These are phyloP conservation scores for Fusarium devonianum DNA, from an alignment of 2,329 filamentous ascomycete species.

Conservation along the genomic window DNA sequence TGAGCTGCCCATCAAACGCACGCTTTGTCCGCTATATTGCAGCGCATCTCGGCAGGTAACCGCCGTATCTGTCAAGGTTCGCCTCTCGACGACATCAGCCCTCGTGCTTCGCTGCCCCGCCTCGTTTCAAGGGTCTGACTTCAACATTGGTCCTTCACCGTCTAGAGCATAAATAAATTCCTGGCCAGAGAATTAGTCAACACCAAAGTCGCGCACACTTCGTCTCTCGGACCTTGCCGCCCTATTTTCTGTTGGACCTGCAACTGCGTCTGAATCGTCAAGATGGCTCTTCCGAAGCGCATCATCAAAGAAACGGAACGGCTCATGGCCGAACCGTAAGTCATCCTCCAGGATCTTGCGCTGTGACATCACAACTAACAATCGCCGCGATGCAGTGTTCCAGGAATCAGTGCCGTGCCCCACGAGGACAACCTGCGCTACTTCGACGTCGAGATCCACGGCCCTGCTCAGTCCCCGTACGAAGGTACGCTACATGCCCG, in stretches of 20 bases:
- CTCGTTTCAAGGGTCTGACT: conserved; percentile 27
- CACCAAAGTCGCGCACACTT: not conserved
- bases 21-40: not conserved
- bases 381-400: conserved; percentile 68
- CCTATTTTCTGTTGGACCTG: not conserved
- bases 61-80: not conserved
- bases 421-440: conserved; percentile 98
- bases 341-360: conserved; percentile 17
- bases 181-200: not conserved
- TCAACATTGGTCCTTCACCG: conserved; percentile 20
- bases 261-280: not conserved
- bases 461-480: conserved; percentile 90
- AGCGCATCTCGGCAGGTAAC: not conserved
- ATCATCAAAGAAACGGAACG: conserved; percentile 99
- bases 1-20: not conserved
- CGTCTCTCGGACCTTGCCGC: not conserved
- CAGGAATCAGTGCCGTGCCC: conserved; percentile 92
- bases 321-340: conserved; percentile 94
- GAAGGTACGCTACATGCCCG: conserved; percentile 68
- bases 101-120: conserved; percentile 19
- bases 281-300: conserved; percentile 86
- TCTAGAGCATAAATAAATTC: conserved; percentile 6
- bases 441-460: conserved; percentile 97
- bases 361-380: conserved; percentile 30
- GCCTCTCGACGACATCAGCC: conserved; percentile 11